Evolutionary conservation across 2,329 filamentous ascomycete genomes (phyloP).

Genomic region (Colletotrichum sp.): DNA sequence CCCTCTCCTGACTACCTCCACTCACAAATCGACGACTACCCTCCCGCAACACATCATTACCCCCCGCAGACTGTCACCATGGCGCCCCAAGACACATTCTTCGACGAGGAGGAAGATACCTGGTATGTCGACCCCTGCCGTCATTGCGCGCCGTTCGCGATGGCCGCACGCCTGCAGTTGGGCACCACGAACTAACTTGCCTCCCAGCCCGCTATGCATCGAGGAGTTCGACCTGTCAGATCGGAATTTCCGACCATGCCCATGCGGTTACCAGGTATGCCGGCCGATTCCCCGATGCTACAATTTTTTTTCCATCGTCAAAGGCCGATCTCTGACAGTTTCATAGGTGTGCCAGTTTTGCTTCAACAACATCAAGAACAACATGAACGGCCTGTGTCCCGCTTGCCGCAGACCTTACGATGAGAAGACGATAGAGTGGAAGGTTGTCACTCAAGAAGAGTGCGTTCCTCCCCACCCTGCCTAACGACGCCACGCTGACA

Average conservation of each 20-base stretch:
- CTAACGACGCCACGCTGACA: slow-evolving; percentile 25
- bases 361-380: slow-evolving; percentile 99
- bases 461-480: slow-evolving; percentile 53
- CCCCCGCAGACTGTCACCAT: slow-evolving; percentile 44
- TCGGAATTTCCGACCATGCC: slow-evolving; percentile 95
- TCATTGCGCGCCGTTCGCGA: not conserved
- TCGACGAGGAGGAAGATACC: slow-evolving; percentile 74
- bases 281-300: not conserved
- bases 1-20: slow-evolving; percentile 23
- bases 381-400: slow-evolving; percentile 97
- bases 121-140: slow-evolving; percentile 54
- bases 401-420: slow-evolving; percentile 95
- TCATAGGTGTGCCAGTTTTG: slow-evolving; percentile 97
- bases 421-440: slow-evolving; percentile 96
- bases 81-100: slow-evolving; percentile 73
- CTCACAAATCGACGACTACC: slow-evolving; percentile 5
- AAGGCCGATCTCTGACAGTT: slow-evolving; percentile 2
- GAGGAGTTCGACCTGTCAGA: slow-evolving; percentile 99
- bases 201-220: slow-evolving; percentile 87
- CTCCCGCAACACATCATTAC: not conserved
- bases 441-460: slow-evolving; percentile 94
- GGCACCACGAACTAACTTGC: slow-evolving; percentile 25
- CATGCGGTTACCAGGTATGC: slow-evolving; percentile 94
- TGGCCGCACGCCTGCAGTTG: not conserved
- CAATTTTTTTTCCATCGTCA: not conserved